Evolutionary conservation across 768 basidiomycete species (phyloP), one percentile per base, ranked within the genome.

Genomic region (Mycena kentingensis): DNA sequence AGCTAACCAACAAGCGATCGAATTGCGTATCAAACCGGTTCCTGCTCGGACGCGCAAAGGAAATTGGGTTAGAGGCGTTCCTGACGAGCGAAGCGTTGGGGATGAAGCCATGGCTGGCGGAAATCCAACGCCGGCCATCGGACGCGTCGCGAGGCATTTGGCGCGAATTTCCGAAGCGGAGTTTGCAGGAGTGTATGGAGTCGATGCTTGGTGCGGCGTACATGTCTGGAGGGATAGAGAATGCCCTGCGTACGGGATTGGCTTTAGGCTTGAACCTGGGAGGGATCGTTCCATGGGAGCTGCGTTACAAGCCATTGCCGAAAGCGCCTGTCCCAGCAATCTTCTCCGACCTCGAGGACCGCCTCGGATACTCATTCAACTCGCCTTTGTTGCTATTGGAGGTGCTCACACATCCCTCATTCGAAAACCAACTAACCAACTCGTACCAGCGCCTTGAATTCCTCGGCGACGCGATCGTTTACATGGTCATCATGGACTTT

Each of bases 401-500:
- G 69, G 91, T 92, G 8, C 69, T 93, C n/a, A 92, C 90, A 0
- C 93, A 96, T 64, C 88, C 92, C 0, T 91, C 90, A 0, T 89
- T 89, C 60, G 73, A 55, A 16, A 52, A 59, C 31, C 42, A 45
- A 22, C 42, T n/a, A 3, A 60, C 54, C 15, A 42, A 81, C 5
- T 90, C 88, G 3, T 95, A 95, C 67, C 88, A 96, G 55, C 81
- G 93, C 13, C 72, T 94, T 11, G 93, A 96, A 61, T 94, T 93
- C 60, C 77, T 96, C 3, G 93, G 93, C 27, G 93, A 96, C 65
- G 89, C 88, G 27, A 68, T 91, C 24, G 74, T 90, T 24, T 83
- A 89, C 58, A 67, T 91, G 24, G 88, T 85, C 36, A 81, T 93
- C 32, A 77, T 87, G 63, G 73, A 83, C 18, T 85, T 88, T 60